Base-by-base conservation (phyloP, 345 rosid species). In the Eucalyptus viminalis region DNA sequence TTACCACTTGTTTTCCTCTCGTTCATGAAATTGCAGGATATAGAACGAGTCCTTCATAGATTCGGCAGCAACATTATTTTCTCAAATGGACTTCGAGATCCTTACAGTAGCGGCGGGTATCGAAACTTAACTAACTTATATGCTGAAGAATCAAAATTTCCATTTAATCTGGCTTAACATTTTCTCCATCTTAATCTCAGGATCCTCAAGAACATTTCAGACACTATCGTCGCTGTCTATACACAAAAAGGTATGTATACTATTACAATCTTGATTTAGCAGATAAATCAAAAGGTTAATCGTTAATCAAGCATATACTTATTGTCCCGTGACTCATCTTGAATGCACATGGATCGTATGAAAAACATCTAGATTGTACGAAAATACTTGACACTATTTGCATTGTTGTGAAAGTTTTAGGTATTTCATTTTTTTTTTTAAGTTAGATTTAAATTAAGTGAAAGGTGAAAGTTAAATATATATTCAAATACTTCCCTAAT, bases 21-120 rank as follows among this genome's bases (percentile, higher is more conserved):
- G 47, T 40, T 40, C 24, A 76, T 56, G 24, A 76, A 40, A 37
- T 40, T 51, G 90, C 94, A 95, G 96, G 95, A 95, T n/a, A 37
- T 92, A 37, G 92, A 92, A 58, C 89, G 89, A 88, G 88, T 90
- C 87, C 93, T 95, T 9, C 86, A 89, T 56, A 89, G 92, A 27
- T 94, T 95, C 89, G 94, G 89, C 14, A 94, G 95, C 92, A 95
- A 95, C 92, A 92, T 95, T 72, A 94, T 95, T 87, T 95, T 94
- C 94, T 95, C 96, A 11, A 95, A 95, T 72, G 96, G 96, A 58
- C 92, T 94, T 9, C 87, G 89, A 86, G 96, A 95, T 92, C 96
- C 96, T 86, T 93, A 94, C 49, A 94, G 95, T 85, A 91, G 92
- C 47, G 95, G 95, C 93, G 95, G 95, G 96, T 93, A 94, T 21